These are phyloP conservation scores for Gamsiella multidivaricata DNA, from an alignment of 192 early-diverging fungal species.

Conservation along the genomic window DNA sequence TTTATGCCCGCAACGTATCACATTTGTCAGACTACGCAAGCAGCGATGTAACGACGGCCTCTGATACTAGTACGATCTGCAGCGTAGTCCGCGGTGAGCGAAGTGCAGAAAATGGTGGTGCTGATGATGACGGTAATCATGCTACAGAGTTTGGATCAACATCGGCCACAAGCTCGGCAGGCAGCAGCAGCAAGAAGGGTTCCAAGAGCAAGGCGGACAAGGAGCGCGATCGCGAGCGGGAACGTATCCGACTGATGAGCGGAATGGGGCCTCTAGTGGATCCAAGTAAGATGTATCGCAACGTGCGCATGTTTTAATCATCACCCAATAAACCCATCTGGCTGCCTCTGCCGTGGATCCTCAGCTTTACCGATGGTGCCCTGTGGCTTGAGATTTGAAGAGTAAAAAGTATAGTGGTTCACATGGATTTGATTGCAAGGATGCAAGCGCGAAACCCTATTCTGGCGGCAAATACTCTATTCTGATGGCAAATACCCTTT, in stretches of 20 bases:
- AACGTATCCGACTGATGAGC: conserved; percentile 33
- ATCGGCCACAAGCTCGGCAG: background rate
- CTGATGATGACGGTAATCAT: background rate
- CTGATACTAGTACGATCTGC: conserved; percentile 25
- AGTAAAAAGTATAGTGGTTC: too few relatives aligned
- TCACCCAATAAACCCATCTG: too few relatives aligned
- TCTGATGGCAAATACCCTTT: too few relatives aligned
- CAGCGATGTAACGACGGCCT: conserved; percentile 37
- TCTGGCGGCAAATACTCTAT: too few relatives aligned
- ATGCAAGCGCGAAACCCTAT: too few relatives aligned
- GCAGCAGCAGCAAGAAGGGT: conserved; percentile 1
- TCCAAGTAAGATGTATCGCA: conserved; percentile 51
- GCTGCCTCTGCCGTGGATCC: too few relatives aligned
- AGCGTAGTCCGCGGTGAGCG: background rate
- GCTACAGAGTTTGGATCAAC: background rate
- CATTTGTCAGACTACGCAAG: conserved; percentile 27
- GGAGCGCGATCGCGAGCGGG: conserved; percentile 30
- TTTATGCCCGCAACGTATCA: conserved; percentile 24
- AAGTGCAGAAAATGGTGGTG: background rate
- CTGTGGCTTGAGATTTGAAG: too few relatives aligned
- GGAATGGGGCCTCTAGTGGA: conserved; percentile 32
- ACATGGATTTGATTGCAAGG: too few relatives aligned
- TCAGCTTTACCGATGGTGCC: background rate
- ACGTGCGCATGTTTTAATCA: conserved; percentile 50
- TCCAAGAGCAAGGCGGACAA: conserved; percentile 10